Evolutionary conservation across 2,329 filamentous ascomycete genomes (phyloP).

Genomic region (Cladophialophora carrionii): DNA sequence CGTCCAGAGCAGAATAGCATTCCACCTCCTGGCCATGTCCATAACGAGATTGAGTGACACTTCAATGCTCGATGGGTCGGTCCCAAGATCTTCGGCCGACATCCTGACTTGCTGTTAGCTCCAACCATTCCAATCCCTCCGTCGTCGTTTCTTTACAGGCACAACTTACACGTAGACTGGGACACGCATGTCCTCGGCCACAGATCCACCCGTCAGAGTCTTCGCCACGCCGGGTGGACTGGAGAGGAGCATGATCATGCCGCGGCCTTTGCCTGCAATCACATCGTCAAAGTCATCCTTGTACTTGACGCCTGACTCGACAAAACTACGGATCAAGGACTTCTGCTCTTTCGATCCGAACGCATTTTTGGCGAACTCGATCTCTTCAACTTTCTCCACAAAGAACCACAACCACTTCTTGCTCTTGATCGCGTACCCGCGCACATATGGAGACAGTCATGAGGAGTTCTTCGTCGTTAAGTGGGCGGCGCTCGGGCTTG

Average conservation of each 20-base stretch:
- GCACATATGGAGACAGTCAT: slow-evolving; percentile 49
- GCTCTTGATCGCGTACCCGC: slow-evolving; percentile 54
- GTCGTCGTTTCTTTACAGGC: background rate
- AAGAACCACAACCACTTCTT: slow-evolving; percentile 51
- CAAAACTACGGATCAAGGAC: slow-evolving; percentile 53
- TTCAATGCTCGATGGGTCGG: slow-evolving; percentile 50
- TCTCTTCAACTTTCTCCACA: slow-evolving; percentile 47
- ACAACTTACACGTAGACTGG: slow-evolving; percentile 44
- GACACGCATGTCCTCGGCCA: slow-evolving; percentile 56
- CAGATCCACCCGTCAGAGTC: slow-evolving; percentile 56
- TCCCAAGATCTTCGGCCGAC: slow-evolving; percentile 56
- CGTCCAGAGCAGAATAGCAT: slow-evolving; percentile 56
- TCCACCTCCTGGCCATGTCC: slow-evolving; percentile 56
- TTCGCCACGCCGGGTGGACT: slow-evolving; percentile 60
- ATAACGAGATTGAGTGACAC: slow-evolving; percentile 50
- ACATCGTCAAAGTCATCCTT: slow-evolving; percentile 54
- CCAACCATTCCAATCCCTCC: background rate
- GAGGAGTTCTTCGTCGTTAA: slow-evolving; percentile 45
- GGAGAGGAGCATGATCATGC: slow-evolving; percentile 49
- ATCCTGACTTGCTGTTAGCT: slow-evolving; percentile 42
- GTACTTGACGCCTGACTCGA: slow-evolving; percentile 47
- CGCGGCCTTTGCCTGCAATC: slow-evolving; percentile 57
- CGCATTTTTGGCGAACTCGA: slow-evolving; percentile 51
- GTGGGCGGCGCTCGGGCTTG: slow-evolving; percentile 38
- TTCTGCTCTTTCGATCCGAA: slow-evolving; percentile 54